phyloP scores from a whole-genome alignment of 768 basidiomycete genomes.

The Tulasnella sp. region DNA sequence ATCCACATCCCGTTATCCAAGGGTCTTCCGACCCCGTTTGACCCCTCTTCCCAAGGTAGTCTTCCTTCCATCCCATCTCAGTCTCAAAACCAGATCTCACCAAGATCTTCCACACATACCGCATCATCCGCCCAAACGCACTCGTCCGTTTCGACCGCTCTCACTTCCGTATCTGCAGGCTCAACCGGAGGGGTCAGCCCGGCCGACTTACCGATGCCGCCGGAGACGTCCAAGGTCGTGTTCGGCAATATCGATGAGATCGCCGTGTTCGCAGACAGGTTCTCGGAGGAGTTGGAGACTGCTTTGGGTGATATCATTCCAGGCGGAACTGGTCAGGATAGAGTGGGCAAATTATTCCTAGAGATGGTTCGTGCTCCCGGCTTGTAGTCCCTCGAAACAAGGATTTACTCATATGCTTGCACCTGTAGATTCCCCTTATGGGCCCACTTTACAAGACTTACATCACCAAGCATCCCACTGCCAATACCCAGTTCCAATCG shows the following conservation, averaged over 20 bases:
- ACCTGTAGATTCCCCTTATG: slow-evolving; percentile 63
- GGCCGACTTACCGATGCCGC: slow-evolving; percentile 61
- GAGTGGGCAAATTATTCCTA: slow-evolving; percentile 70
- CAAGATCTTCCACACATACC: slow-evolving; percentile 34
- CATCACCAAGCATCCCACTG: slow-evolving; percentile 77
- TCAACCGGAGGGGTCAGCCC: slow-evolving; percentile 51
- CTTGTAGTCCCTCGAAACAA: slow-evolving; percentile 17
- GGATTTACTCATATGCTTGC: slow-evolving; percentile 28
- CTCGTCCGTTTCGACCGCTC: slow-evolving; percentile 40
- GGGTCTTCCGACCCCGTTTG: slow-evolving; percentile 51
- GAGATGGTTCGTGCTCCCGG: slow-evolving; percentile 57
- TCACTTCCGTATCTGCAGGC: slow-evolving; percentile 40
- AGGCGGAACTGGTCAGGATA: slow-evolving; percentile 68
- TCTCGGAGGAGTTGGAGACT: slow-evolving; percentile 65
- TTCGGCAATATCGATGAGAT: slow-evolving; percentile 79
- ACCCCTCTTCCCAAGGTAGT: slow-evolving; percentile 20
- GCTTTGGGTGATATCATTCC: slow-evolving; percentile 67
- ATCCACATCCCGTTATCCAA: slow-evolving; percentile 78
- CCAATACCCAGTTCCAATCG: slow-evolving; percentile 66
- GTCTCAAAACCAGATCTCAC: slow-evolving; percentile 27
- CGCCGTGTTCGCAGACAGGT: slow-evolving; percentile 68
- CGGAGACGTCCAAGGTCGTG: slow-evolving; percentile 68
- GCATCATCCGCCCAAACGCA: slow-evolving; percentile 31
- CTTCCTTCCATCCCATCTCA: slow-evolving; percentile 1
- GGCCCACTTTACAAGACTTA: slow-evolving; percentile 77